phyloP scores from a whole-genome alignment of 257 asterid genomes.

The Leonotis leonurus region DNA sequence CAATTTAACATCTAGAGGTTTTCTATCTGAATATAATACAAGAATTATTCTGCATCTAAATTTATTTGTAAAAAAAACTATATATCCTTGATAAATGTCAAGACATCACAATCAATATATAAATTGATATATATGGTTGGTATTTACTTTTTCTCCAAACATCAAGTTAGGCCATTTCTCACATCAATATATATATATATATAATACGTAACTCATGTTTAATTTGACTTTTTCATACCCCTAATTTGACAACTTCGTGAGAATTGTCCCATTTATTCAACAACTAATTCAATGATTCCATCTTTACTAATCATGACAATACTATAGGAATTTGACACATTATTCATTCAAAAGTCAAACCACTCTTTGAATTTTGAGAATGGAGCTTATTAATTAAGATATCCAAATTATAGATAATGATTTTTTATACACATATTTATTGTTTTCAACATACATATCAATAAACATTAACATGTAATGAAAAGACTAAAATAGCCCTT shows the following conservation, averaged over 20 bases:
- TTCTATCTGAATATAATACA: too few species aligned
- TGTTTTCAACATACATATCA: too few species aligned
- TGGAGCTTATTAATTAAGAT: too few species aligned
- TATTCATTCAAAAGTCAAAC: constrained; percentile 15
- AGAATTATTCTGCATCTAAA: too few species aligned
- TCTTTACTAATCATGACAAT: constrained; percentile 5
- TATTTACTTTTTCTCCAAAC: not conserved
- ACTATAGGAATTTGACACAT: not conserved
- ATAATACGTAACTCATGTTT: constrained; percentile 2
- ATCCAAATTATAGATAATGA: too few species aligned
- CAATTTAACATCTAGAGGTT: too few species aligned
- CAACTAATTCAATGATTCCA: not conserved
- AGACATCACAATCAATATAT: not conserved
- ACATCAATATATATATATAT: constrained; percentile 6
- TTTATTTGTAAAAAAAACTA: too few species aligned
- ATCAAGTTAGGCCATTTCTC: constrained; percentile 31
- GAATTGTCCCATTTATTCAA: constrained; percentile 9
- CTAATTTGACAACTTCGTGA: constrained; percentile 16
- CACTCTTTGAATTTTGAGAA: constrained; percentile 5
- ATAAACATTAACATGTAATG: too few species aligned
- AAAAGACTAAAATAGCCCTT: too few species aligned
- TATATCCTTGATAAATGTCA: not conserved
- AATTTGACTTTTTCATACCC: constrained; percentile 19
- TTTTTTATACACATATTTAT: too few species aligned
- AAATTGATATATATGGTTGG: not conserved